A percentile compares a stretch with the other conserved stretches of the same genome.
Evolutionary conservation across 2,329 filamentous ascomycete species (phyloP).

Genomic region (Sporothrix pseudoabietina): DNA sequence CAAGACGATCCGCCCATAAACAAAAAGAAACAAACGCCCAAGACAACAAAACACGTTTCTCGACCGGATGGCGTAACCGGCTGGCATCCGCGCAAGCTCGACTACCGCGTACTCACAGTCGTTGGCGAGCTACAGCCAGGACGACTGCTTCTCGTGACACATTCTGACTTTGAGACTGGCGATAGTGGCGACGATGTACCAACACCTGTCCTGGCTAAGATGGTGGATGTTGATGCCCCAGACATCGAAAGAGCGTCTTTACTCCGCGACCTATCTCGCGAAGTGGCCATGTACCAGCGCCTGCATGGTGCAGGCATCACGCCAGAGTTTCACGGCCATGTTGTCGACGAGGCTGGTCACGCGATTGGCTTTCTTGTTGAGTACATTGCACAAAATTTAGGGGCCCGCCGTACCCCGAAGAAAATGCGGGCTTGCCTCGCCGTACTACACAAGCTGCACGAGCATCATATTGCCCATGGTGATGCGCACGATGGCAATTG

Average conservation of each 20-base stretch:
- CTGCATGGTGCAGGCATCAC: constrained; percentile 25
- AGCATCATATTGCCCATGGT: constrained; percentile 29
- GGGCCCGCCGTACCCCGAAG: background rate
- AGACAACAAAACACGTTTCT: background rate
- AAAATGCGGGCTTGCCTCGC: constrained; percentile 24
- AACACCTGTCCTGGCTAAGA: constrained; percentile 29
- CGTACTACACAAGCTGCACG: constrained; percentile 31
- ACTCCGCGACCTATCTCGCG: constrained; percentile 18
- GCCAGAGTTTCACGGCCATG: constrained; percentile 32
- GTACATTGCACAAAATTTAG: constrained; percentile 25
- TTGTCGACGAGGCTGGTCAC: constrained; percentile 6
- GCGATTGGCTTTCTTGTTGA: constrained; percentile 32
- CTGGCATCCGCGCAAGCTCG: constrained; percentile 29
- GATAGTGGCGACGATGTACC: background rate
- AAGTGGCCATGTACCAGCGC: constrained; percentile 29
- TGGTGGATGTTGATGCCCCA: background rate
- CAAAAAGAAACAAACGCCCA: background rate
- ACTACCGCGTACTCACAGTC: constrained; percentile 20
- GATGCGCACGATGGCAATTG: constrained; percentile 36
- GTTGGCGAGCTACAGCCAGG: constrained; percentile 29
- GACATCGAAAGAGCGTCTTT: background rate
- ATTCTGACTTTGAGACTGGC: constrained; percentile 25
- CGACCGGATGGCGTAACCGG: constrained; percentile 13
- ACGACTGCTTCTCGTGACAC: constrained; percentile 30
- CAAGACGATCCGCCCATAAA: background rate